Evolutionary conservation across 768 basidiomycete species (phyloP).

Genomic region (Rhodocollybia butyracea): DNA sequence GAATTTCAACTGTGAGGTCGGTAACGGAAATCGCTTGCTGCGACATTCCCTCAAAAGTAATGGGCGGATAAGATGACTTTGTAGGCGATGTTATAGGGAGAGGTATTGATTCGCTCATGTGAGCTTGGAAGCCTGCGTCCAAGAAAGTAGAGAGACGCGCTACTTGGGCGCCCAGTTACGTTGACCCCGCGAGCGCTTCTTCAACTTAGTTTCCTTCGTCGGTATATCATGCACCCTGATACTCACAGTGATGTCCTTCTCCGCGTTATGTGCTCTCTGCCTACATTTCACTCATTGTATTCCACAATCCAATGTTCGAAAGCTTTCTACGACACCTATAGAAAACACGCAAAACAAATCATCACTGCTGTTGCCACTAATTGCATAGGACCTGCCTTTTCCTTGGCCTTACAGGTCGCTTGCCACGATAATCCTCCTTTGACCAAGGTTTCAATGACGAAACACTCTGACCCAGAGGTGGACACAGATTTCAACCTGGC

Average conservation of each 20-base stretch:
- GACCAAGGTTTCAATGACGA: neutral
- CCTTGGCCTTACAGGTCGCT: constrained; percentile 20
- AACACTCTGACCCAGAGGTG: neutral
- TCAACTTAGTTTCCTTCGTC: neutral
- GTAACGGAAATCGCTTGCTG: constrained; percentile 27
- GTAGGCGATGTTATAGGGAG: constrained; percentile 3
- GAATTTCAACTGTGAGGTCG: constrained; percentile 54
- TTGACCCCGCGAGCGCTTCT: neutral
- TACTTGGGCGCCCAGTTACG: no score
- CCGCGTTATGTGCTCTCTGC: neutral
- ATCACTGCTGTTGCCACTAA: constrained; percentile 23
- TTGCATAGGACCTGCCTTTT: constrained; percentile 20
- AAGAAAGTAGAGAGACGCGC: no score
- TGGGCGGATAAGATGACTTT: neutral
- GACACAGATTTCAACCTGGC: neutral
- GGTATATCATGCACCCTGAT: neutral
- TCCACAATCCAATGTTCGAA: constrained; percentile 18
- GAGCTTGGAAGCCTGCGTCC: neutral
- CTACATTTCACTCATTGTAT: constrained; percentile 16
- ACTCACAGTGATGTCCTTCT: neutral
- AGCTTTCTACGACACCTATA: constrained; percentile 18
- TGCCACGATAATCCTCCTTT: neutral
- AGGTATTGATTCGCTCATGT: constrained; percentile 1
- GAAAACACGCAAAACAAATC: constrained; percentile 19
- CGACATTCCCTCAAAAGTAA: constrained; percentile 5